These are phyloP conservation scores for Elsinoe perseae DNA, from an alignment of 2,329 filamentous ascomycete genomes.

Conservation along the genomic window DNA sequence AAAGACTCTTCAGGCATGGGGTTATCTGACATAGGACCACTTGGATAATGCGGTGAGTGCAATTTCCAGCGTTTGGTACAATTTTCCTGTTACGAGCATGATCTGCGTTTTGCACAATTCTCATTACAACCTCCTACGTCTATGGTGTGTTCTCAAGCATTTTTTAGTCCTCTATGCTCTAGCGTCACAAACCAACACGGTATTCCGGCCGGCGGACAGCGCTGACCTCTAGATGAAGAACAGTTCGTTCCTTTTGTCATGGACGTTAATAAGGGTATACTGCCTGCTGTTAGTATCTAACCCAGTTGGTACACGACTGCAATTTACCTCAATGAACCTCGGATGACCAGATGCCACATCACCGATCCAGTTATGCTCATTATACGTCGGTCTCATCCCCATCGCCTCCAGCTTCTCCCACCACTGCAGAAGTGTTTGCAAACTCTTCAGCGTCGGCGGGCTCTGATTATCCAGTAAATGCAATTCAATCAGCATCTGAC, in stretches of 20 bases:
- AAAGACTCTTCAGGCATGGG: too few relatives aligned
- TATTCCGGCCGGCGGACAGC: too few relatives aligned
- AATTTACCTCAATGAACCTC: not conserved
- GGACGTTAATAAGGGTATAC: slow-evolving; percentile 1
- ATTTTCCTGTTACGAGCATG: too few relatives aligned
- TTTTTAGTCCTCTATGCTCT: not conserved
- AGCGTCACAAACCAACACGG: not conserved
- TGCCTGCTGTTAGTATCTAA: not conserved
- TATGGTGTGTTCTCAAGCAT: too few relatives aligned
- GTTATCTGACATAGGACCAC: too few relatives aligned
- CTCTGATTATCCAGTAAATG: not conserved
- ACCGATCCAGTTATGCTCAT: slow-evolving; percentile 23
- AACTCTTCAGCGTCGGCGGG: not conserved
- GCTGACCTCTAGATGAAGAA: not conserved
- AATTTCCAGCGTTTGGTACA: too few relatives aligned
- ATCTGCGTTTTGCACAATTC: too few relatives aligned
- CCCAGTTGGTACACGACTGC: not conserved
- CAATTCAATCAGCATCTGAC: slow-evolving; percentile 9
- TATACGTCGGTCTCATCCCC: slow-evolving; percentile 1
- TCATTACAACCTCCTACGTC: too few relatives aligned
- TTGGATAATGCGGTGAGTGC: too few relatives aligned
- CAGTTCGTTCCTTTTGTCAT: not conserved
- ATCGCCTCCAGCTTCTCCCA: slow-evolving; percentile 7
- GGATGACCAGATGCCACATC: not conserved
- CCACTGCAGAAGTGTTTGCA: slow-evolving; percentile 2